Evolutionary conservation across 2,329 filamentous ascomycete species (phyloP), one percentile per base, ranked within the genome.

Genomic region (Clonostachys solani): DNA sequence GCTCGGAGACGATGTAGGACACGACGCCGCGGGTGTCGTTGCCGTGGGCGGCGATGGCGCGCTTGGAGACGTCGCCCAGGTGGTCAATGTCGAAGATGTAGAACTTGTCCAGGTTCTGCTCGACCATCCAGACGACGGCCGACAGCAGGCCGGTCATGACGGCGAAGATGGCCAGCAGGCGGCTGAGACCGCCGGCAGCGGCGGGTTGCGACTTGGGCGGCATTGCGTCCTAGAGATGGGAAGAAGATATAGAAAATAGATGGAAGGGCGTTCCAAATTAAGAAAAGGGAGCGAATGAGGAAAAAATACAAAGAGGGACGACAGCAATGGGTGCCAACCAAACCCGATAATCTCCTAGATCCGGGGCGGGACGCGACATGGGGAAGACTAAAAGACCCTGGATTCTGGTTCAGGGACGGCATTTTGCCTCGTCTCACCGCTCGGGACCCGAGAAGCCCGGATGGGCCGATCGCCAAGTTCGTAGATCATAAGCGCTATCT

Each of bases 61-160:
- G 77, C 65, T 80, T 69, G 12, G 86, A 78, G 34, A 94, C 69
- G 50, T 84, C 76, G 61, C 89, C 81, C 50, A 95, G 76, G 51
- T 89, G 77, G 15, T 75, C 72, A 3, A 79, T 78, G 46, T 83
- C 71, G 67, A 95, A 92, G 65, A 94, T 81, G 76, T 91, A 94
- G 73, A 92, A 84, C 49, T 64, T 67, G 51, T 81, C 72, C 48
- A 81, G 69, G 64, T 80, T 78, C 56, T 75, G 71, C 64, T 86
- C 81, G 38, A 83, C 62, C 50, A 77, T 56, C 65, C 78, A 78
- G 56, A 77, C 69, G 47, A 82, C 55, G 8, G 77, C 73, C 12
- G 74, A 68, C 46, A 85, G 61, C 52, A 83, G 57, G 47, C 74
- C 81, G 45, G 82, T 65, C 42, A 82, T 55, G 46, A 83, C 56